Evolutionary conservation across 2,329 filamentous ascomycete genomes (phyloP), one percentile per base, ranked within the genome.

Genomic region (Fusarium xyrophilum): DNA sequence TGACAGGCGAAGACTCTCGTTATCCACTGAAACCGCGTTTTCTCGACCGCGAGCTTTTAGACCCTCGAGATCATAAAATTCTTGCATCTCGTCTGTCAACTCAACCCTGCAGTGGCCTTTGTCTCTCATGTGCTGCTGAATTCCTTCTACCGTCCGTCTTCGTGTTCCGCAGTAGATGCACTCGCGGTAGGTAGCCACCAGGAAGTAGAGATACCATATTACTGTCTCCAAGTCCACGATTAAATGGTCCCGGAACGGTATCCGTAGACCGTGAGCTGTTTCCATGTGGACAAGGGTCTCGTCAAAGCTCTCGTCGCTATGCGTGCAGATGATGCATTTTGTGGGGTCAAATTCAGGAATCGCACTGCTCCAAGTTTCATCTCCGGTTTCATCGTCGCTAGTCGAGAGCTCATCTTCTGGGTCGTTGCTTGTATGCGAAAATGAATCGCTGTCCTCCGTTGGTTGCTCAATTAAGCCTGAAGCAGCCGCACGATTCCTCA

Each of bases 161-260:
- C 79, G 73, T 17, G 77, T 82, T 2, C 82, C 82, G 65, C 85
- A 87, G 23, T 78, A 79, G 38, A 87, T 76, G 60, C 85, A 88
- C 71, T 86, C 83, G 21, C 76, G 76, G 56, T 84, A 85, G 1
- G 73, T 79, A 23, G 76, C 81, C 17, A 87, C 81, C 23, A 87
- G 73, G 12, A 85, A 77, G 54, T 82, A 79, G 0, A 86, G 74
- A 56, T 86, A 86, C 40, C 76, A 68, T 36, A 86, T 74, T 4
- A 87, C 73, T 0, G 82, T 81, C 36, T 82, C 81, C 5, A 82
- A 63, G 56, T 86, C 83, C 13, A 85, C 81, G 2, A 76, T 63
- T 1, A 87, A 75, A 13, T 76, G 71, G 2, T 79, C 63, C 33
- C 67, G 73, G 30, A 80, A 72, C 1, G 80, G 81, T 19, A 86